Evolutionary conservation across 805 yeast genomes (phyloP).

Genomic region (Lipomyces mesembrius): DNA sequence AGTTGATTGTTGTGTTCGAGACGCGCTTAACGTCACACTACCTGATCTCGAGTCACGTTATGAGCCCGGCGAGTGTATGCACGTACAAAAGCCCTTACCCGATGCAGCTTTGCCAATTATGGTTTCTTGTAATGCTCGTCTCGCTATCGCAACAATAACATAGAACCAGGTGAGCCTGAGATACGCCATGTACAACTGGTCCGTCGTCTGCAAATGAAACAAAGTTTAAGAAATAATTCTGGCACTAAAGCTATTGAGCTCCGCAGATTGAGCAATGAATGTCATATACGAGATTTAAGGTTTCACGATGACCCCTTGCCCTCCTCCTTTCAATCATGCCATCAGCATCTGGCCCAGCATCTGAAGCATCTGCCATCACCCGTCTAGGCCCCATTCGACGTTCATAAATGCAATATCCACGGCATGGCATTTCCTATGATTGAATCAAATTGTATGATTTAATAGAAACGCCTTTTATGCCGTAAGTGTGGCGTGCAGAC

Average conservation of each 20-base stretch:
- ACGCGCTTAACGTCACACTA: no score
- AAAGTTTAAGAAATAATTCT: neutral
- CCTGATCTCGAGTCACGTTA: no score
- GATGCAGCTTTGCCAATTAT: neutral
- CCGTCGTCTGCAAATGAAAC: neutral
- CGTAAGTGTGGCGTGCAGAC: neutral
- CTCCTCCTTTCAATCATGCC: neutral
- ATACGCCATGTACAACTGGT: neutral
- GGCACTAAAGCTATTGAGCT: neutral
- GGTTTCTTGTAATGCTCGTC: neutral
- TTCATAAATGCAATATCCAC: neutral
- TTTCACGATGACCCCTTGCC: neutral
- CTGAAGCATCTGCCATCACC: no score
- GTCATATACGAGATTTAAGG: neutral
- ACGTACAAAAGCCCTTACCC: neutral
- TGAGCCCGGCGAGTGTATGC: no score
- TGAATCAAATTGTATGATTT: neutral
- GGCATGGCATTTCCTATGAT: neutral
- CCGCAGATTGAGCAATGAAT: neutral
- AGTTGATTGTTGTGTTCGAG: no score
- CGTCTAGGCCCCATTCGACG: neutral
- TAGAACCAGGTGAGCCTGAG: neutral
- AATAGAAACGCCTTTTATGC: neutral
- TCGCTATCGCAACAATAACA: neutral
- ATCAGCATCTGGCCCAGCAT: no score